Percentiles rank a stretch among this genome's conserved stretches.
phyloP scores from a whole-genome alignment of 2,329 filamentous ascomycete genomes.

The Epicoccum sorghinum region DNA sequence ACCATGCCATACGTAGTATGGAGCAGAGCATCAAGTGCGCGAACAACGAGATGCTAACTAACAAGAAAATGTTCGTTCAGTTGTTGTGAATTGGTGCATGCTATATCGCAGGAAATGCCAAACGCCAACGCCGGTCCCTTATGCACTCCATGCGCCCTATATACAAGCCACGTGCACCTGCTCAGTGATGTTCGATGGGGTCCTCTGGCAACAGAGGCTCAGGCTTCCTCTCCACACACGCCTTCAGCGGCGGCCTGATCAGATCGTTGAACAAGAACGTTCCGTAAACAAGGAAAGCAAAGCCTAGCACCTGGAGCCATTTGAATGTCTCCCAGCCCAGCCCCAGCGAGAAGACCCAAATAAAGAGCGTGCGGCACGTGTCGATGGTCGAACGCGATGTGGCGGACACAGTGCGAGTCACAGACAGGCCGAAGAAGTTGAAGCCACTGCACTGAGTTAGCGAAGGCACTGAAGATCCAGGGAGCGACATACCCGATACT shows the following conservation, averaged over 20 bases:
- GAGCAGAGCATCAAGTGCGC: background rate
- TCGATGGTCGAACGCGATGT: constrained; percentile 96
- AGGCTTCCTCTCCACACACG: constrained; percentile 62
- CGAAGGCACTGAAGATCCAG: background rate
- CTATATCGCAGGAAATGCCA: background rate
- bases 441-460: constrained; percentile 70
- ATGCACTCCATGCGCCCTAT: background rate
- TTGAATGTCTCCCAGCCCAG: constrained; percentile 98
- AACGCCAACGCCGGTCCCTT: constrained; percentile 1
- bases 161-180: background rate
- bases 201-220: constrained; percentile 78
- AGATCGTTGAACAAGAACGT: constrained; percentile 97
- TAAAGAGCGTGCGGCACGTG: constrained; percentile 95
- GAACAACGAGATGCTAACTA: background rate
- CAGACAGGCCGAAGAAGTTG: constrained; percentile 97
- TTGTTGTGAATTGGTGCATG: background rate
- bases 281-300: constrained; percentile 89
- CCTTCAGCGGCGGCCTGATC: constrained; percentile 78
- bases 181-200: constrained; percentile 72
- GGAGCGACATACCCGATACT: constrained; percentile 79
- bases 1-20: background rate
- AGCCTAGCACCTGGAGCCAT: constrained; percentile 91
- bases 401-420: constrained; percentile 86
- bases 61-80: background rate
- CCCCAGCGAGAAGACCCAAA: constrained; percentile 93